Evolutionary conservation across 225 moss, liverwort and hornwort species (phyloP), one percentile per base, ranked within the genome.

Genomic region (Thuidium tamariscinum): DNA sequence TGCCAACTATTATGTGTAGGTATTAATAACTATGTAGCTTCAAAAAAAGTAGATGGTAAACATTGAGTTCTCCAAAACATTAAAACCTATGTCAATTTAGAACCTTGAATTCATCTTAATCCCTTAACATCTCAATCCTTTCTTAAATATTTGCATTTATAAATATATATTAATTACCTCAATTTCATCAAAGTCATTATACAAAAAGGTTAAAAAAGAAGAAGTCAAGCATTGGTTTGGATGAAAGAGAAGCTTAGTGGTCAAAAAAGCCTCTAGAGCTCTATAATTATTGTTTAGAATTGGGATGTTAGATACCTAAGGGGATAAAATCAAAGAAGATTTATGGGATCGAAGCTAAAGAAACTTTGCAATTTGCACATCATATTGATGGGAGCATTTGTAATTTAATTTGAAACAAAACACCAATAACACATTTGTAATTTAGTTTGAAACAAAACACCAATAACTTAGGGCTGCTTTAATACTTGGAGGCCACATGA

Each of bases 51-150:
- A 10, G 46, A 10, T 46, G 46, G 46, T 46, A 7, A 46, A 46
- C 46, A 46, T 46, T 46, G 8, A 7, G 8, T 7, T 46, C 46
- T 46, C 10, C 10, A 7, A 10, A 46, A 46, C 10, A 10, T 46
- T 46, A 46, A 46, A 10, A 46, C 10, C 7, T 46, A 46, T 7
- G 10, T 46, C 46, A 46, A 46, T 7, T 46, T 46, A 46, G 10
- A 46, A 7, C 46, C 46, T 46, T 46, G 46, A 46, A 46, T 46
- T 10, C 9, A 16, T 16, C 10, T 27, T 27, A 67, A 4, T 1
- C 23, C 13, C 13, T 68, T 13, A 21, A 3, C 0, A 0, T 4
- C 0, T 12, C 0, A 39, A 68, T 68, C 67, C 7, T 22, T 21
- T 13, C 13, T 37, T 68, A 7, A 7, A 4, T 7, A 22, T 13